Conservation (phyloP, 352 stramenopile species). For the Phytophthora europaea region DNA sequence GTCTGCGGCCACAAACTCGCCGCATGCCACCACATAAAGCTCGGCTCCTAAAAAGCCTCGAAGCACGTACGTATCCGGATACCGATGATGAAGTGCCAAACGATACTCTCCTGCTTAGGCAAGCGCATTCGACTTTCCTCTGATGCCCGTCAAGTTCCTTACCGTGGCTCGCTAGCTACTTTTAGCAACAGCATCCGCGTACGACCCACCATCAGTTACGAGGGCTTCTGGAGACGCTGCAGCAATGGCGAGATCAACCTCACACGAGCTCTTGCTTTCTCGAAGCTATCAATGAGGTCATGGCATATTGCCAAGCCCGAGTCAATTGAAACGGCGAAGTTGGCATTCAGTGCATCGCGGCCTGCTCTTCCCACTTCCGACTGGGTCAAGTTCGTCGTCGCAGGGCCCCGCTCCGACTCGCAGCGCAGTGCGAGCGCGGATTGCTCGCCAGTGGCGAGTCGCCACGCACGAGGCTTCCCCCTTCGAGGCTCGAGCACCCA, state of each 20-base stretch:
- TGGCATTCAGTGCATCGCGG: background rate
- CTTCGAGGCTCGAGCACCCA: background rate
- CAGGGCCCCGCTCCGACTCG: constrained; percentile 10
- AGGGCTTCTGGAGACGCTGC: constrained; percentile 55
- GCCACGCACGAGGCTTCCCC: constrained; percentile 14
- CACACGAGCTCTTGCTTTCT: constrained; percentile 45
- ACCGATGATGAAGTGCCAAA: constrained; percentile 11
- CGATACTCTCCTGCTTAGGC: constrained; percentile 3
- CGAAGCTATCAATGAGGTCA: no score
- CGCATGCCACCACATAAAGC: constrained; percentile 62
- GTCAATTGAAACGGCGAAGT: no score
- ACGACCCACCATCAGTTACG: constrained; percentile 59
- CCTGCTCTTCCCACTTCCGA: background rate
- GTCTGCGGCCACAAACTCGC: constrained; percentile 52
- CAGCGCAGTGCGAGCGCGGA: background rate
- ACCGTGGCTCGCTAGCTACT: constrained; percentile 19
- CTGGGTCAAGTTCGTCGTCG: constrained; percentile 3
- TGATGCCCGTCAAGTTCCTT: constrained; percentile 2
- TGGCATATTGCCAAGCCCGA: no score
- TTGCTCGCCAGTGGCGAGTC: constrained; percentile 6
- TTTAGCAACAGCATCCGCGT: constrained; percentile 18
- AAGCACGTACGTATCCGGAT: no score
- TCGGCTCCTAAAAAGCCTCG: background rate
- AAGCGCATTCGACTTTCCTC: constrained; percentile 6
- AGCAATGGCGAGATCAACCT: constrained; percentile 70